Evolutionary conservation across 345 rosid genomes (phyloP), one percentile per base, ranked within the genome.

Genomic region (Arabidopsis arenosa): DNA sequence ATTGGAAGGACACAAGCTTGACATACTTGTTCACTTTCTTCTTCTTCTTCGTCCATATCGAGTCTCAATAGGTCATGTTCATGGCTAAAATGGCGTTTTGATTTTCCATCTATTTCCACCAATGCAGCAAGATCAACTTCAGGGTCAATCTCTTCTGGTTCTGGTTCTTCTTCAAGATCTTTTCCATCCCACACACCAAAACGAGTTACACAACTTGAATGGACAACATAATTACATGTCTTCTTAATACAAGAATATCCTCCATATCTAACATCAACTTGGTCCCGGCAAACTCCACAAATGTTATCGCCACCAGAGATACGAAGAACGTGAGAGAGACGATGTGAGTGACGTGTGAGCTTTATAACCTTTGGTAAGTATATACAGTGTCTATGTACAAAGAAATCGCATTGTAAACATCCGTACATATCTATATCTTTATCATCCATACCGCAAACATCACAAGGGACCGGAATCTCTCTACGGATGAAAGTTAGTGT

Each of bases 1-100:
- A 73, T 40, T 1, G 69, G 63, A 63, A 40, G 62, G 33, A 63
- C 13, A 17, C 76, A 73, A 0, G 76, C 54, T 73, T 73, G n/a
- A 18, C 76, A 73, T 41, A 59, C 1, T 4, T 23, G 2, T 21
- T 3, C 26, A 36, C 2, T 10, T 35, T 35, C 56, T 3, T 36
- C 28, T 5, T n/a, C n/a, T 35, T 33, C 5, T 4, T 4, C 51
- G 0, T 40, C 7, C 13, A 5, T 1, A 15, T 15, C 21, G 1
- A 66, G 30, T 60, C 35, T 21, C 5, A 23, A 0, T 11, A 61
- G 17, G 2, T 70, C 45, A 18, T 70, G 74, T 5, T 44, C 21
- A 8, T 70, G 65, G 56, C 68, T 72, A 23, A 48, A 17, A 60
- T 66, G 71, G 4, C 33, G 47, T 35, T 14, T 2, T 0, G 33